phyloP scores from a whole-genome alignment of 179 eudicot species.

The Beta macrorhiza region DNA sequence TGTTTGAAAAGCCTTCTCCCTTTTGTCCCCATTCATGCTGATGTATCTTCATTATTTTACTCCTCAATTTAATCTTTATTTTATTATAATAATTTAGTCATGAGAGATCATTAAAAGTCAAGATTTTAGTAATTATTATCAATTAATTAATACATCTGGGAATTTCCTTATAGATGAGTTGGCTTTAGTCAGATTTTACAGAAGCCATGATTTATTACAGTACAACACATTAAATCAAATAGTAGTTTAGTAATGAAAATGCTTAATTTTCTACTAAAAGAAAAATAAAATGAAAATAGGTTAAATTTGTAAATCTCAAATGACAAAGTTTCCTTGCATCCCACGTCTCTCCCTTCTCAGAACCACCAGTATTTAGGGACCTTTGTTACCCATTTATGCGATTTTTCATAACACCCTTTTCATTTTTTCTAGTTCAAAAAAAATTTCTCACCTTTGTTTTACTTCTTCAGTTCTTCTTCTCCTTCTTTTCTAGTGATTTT shows the following conservation, averaged over 20 bases:
- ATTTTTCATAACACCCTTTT: constrained; percentile 32
- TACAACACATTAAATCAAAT: background rate
- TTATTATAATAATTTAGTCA: constrained; percentile 6
- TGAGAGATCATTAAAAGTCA: constrained; percentile 33
- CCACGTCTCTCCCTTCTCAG: constrained; percentile 37
- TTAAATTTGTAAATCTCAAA: constrained; percentile 17
- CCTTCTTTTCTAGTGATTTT: constrained; percentile 11
- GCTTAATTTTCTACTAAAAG: background rate
- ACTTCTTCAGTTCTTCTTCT: constrained; percentile 11
- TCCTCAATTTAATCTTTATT: constrained; percentile 29
- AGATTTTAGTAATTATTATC: constrained; percentile 25
- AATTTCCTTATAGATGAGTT: constrained; percentile 29
- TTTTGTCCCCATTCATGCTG: constrained; percentile 35
- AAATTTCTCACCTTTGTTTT: constrained; percentile 14
- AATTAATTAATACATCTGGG: constrained; percentile 27
- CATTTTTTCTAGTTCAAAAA: constrained; percentile 17
- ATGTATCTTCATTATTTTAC: constrained; percentile 23
- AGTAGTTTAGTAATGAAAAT: background rate
- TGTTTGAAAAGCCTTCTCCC: constrained; percentile 40
- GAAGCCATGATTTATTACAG: constrained; percentile 7
- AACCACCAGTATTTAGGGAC: constrained; percentile 38
- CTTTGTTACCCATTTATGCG: constrained; percentile 24
- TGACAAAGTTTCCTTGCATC: constrained; percentile 36
- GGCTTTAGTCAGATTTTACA: constrained; percentile 31
- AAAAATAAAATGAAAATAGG: background rate